Evolutionary conservation across 371 early-diverging fungal species (phyloP), one percentile per base, ranked within the genome.

Genomic region (Batkoa obscura): DNA sequence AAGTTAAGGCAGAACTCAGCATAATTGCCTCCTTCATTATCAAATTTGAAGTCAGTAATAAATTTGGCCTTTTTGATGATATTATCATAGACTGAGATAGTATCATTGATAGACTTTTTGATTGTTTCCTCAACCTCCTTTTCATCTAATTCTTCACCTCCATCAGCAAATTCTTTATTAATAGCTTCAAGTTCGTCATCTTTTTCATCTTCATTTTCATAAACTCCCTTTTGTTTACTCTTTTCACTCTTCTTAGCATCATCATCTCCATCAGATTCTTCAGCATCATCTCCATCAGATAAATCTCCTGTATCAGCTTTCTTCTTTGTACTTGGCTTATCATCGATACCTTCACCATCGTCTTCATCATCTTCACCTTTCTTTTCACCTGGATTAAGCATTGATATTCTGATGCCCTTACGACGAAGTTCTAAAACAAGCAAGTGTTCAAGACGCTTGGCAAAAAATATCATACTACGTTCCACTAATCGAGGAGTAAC

Each of bases 1-100:
- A 93, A 91, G 66, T 79, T 65, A 62, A 68, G 66, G 60, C 80
- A 81, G 48, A 94, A 70, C 68, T 89, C 87, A 59, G 86, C 88
- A 76, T 76, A 90, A 13, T 80, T 68, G 34, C 84, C 85, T 38
- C 73, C 58, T 49, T 65, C 63, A 23, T 23, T 23, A 64, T 92
- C 93, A 62, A 90, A 80, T 45, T 65, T 60, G 68, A 79, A 84
- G 35, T 9, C 12, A 3, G 53, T 33, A 6, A 13, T 15, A 23
- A 38, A 56, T 38, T 45, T 56, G 47, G 46, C 2, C 8, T 15
- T 39, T 2, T 15, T 12, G 32, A 17, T 17, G 12, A 35, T 34
- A 32, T 10, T 32, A n/a, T 46, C 38, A 12, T 32, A 10, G 32
- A n/a, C 43, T 23, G 31, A n/a, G 2, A 2, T 43, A 17, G 38